Conservation (phyloP, 768 basidiomycete species). For the Leccinum uliginosum region DNA sequence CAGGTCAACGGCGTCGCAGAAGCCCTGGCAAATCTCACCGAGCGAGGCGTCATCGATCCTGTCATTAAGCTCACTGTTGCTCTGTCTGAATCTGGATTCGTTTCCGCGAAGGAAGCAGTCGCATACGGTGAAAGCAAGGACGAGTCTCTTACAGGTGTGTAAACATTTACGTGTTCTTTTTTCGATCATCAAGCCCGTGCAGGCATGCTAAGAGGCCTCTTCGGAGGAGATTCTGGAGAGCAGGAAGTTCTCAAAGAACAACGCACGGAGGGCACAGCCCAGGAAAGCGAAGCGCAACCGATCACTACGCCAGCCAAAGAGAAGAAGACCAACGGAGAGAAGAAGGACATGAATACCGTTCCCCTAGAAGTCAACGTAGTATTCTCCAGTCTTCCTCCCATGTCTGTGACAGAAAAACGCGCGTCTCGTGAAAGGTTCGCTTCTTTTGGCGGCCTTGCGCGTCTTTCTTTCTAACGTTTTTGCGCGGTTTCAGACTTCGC, state of each 20-base stretch:
- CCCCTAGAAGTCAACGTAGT: slow-evolving; percentile 57
- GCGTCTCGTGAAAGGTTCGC: slow-evolving; percentile 57
- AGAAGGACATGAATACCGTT: slow-evolving; percentile 54
- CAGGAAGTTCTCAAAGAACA: slow-evolving; percentile 30
- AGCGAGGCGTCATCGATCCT: slow-evolving; percentile 73
- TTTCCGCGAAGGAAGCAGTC: slow-evolving; percentile 74
- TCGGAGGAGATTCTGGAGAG: slow-evolving; percentile 54
- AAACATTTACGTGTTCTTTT: background rate
- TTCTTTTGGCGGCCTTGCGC: background rate
- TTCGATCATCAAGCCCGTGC: slow-evolving; percentile 11
- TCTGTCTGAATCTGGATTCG: slow-evolving; percentile 83
- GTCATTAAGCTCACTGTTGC: slow-evolving; percentile 81
- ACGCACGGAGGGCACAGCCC: slow-evolving; percentile 11
- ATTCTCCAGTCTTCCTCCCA: slow-evolving; percentile 63
- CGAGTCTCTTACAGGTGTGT: slow-evolving; percentile 67
- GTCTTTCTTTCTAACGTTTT: slow-evolving; percentile 3
- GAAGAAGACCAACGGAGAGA: slow-evolving; percentile 36
- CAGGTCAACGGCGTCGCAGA: slow-evolving; percentile 69
- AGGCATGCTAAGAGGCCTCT: slow-evolving; percentile 88
- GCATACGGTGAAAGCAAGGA: slow-evolving; percentile 80
- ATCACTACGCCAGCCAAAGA: slow-evolving; percentile 29
- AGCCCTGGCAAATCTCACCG: slow-evolving; percentile 80
- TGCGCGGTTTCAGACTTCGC: slow-evolving; percentile 52
- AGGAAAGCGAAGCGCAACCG: slow-evolving; percentile 31
- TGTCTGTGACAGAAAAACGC: slow-evolving; percentile 76